Evolutionary conservation across 495 filamentous ascomycete species (phyloP).

Genomic region (Lepraria neglecta): DNA sequence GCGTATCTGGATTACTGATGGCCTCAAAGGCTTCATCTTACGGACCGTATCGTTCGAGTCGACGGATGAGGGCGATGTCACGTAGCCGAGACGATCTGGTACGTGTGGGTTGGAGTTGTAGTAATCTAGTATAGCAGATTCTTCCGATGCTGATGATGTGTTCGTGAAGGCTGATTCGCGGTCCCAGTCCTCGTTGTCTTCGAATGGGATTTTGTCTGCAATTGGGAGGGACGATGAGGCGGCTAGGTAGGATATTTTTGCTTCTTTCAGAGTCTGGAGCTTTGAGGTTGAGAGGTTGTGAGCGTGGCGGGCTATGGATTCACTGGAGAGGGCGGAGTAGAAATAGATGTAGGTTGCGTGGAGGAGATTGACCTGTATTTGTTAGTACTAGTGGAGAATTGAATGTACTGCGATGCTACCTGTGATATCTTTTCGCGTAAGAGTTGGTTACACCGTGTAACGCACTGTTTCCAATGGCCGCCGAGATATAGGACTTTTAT

Average conservation of each 20-base stretch:
- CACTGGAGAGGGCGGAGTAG: slow-evolving; percentile 42
- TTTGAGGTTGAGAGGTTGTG: slow-evolving; percentile 42
- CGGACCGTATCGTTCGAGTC: background rate
- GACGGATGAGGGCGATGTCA: background rate
- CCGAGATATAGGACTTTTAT: slow-evolving; percentile 39
- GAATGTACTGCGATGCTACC: slow-evolving; percentile 26
- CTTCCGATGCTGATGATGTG: slow-evolving; percentile 6
- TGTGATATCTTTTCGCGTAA: slow-evolving; percentile 27
- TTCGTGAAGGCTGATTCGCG: slow-evolving; percentile 7
- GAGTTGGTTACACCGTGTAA: slow-evolving; percentile 33
- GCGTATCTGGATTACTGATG: background rate
- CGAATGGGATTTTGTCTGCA: background rate
- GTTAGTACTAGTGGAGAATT: background rate
- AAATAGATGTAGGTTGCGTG: slow-evolving; percentile 40
- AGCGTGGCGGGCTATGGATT: slow-evolving; percentile 37
- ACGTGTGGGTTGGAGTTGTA: background rate
- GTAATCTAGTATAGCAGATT: slow-evolving; percentile 7
- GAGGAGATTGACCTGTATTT: slow-evolving; percentile 36
- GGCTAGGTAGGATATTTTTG: slow-evolving; percentile 29
- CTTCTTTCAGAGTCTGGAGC: slow-evolving; percentile 33
- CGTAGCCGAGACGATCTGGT: background rate
- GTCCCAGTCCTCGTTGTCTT: background rate
- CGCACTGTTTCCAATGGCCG: slow-evolving; percentile 44
- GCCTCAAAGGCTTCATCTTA: background rate
- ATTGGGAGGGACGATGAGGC: slow-evolving; percentile 19